Percentiles rank a stretch among this genome's conserved stretches.
Evolutionary conservation across 1,284 basidiomycete genomes (phyloP).

Genomic region (Ustilago trichophora): DNA sequence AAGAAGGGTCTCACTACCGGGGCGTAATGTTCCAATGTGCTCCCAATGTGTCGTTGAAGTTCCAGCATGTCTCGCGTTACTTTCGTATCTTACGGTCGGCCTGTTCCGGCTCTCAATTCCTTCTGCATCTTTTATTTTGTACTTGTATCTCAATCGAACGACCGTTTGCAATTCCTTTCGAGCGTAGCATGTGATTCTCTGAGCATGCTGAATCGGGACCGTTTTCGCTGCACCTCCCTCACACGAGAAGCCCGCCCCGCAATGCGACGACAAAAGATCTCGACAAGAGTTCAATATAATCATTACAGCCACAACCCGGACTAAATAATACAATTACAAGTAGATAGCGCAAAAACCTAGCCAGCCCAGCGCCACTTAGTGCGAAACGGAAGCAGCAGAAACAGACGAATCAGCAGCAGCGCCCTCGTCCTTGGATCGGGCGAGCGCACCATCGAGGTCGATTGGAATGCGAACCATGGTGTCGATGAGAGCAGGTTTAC

Average conservation of each 20-base stretch:
- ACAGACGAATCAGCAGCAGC: slow-evolving; percentile 8
- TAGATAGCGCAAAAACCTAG: too few species aligned
- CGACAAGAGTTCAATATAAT: too few species aligned
- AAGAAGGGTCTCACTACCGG: slow-evolving; percentile 31
- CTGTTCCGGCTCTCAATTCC: neutral
- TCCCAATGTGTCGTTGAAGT: too few species aligned
- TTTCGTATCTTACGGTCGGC: too few species aligned
- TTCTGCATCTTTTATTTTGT: neutral
- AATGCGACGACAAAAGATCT: neutral
- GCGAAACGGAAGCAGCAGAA: slow-evolving; percentile 8
- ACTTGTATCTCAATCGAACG: slow-evolving; percentile 7
- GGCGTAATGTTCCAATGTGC: slow-evolving; percentile 2
- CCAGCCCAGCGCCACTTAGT: neutral
- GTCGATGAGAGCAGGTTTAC: slow-evolving; percentile 41
- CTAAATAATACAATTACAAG: slow-evolving; percentile 30
- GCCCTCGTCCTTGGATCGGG: slow-evolving; percentile 22
- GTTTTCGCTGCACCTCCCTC: too few species aligned
- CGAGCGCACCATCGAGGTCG: slow-evolving; percentile 39
- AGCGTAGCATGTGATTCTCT: too few species aligned
- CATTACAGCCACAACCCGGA: slow-evolving; percentile 1
- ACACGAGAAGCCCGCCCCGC: too few species aligned
- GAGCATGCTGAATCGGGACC: too few species aligned
- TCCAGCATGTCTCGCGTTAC: too few species aligned
- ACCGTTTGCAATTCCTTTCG: neutral
- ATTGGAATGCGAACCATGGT: slow-evolving; percentile 51